Percentiles rank a stretch among this genome's conserved stretches.
These are phyloP conservation scores for Capsicum baccatum DNA, from an alignment of 257 asterid genomes.

Conservation along the genomic window DNA sequence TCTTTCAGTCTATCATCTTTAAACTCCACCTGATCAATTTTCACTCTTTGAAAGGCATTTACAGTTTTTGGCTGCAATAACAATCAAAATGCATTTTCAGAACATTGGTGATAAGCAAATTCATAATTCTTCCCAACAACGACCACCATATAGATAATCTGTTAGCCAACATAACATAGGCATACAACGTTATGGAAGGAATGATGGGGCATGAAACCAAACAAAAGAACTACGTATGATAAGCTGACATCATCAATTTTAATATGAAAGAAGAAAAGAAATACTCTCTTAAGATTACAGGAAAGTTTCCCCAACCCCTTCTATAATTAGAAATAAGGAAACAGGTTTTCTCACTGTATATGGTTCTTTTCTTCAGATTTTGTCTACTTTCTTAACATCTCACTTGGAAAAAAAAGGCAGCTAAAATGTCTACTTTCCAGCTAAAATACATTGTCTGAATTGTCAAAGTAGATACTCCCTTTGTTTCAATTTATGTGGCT, in stretches of 20 bases:
- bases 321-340: not conserved
- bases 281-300: not conserved
- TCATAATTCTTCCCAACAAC: not conserved
- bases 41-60: slow-evolving; percentile 67
- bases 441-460: not conserved
- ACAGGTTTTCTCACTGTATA: not conserved
- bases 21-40: slow-evolving; percentile 47
- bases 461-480: not conserved
- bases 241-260: not conserved
- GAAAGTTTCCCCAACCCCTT: not conserved
- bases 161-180: not conserved
- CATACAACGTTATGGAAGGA: not conserved
- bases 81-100: slow-evolving; percentile 10
- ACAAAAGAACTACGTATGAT: not conserved
- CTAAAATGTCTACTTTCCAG: not conserved
- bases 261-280: not conserved
- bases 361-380: not conserved
- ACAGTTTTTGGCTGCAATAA: slow-evolving; percentile 70
- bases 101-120: not conserved
- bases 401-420: not conserved
- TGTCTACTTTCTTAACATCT: not conserved
- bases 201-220: not conserved
- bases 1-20: slow-evolving; percentile 82
- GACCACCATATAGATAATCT: not conserved
- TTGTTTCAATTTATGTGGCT: not conserved